Conservation (phyloP, 768 basidiomycete species). For the Hemileccinum impolitum region DNA sequence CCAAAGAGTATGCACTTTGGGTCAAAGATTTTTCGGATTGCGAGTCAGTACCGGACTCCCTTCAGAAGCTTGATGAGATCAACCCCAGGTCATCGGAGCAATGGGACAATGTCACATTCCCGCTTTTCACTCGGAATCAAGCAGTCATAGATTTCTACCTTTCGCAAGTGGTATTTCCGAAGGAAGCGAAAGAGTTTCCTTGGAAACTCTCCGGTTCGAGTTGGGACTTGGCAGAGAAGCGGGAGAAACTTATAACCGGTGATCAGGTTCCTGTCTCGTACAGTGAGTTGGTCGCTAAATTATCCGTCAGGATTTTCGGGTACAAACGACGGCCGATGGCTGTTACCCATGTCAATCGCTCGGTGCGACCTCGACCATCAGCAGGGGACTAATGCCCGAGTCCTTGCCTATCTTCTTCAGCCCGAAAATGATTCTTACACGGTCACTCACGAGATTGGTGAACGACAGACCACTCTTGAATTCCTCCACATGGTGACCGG, state of each 20-base stretch:
- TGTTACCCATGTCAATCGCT: slow-evolving; percentile 11
- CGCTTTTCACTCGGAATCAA: too few relatives aligned
- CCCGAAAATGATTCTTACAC: slow-evolving; percentile 37
- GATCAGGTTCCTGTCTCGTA: not conserved
- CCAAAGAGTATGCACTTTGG: too few relatives aligned
- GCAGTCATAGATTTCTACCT: too few relatives aligned
- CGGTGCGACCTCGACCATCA: slow-evolving; percentile 35
- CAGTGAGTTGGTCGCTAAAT: too few relatives aligned
- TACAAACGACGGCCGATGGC: slow-evolving; percentile 43
- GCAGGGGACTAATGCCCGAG: slow-evolving; percentile 43
- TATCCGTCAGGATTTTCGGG: slow-evolving; percentile 40
- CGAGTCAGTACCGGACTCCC: too few relatives aligned
- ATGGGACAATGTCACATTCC: too few relatives aligned
- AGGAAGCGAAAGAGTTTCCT: not conserved
- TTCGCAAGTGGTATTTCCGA: not conserved
- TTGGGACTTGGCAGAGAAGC: not conserved
- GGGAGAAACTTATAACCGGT: not conserved
- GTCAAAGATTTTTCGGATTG: too few relatives aligned
- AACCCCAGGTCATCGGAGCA: too few relatives aligned
- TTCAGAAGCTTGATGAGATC: too few relatives aligned
- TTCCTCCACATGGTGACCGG: slow-evolving; percentile 30
- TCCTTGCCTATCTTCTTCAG: slow-evolving; percentile 7
- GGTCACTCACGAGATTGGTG: slow-evolving; percentile 13
- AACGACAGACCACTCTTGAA: slow-evolving; percentile 24
- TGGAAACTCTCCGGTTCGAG: not conserved